Base-by-base conservation (phyloP, 2,329 filamentous ascomycete genomes). In the Ophiostoma sp. region DNA sequence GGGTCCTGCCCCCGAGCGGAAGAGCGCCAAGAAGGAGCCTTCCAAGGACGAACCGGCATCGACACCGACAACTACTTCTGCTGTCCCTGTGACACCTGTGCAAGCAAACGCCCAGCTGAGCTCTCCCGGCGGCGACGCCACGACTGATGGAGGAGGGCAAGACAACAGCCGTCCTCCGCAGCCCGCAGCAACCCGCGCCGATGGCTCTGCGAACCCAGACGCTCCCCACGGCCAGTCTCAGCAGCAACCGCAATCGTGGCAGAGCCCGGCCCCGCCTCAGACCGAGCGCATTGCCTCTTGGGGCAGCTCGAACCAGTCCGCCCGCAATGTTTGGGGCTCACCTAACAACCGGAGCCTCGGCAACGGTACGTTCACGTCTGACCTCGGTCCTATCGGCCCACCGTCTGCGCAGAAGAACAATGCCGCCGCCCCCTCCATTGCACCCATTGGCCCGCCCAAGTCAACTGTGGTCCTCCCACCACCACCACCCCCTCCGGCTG, bases 331-430 rank as follows among this genome's bases (percentile, higher is more conserved):
- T 22, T 95, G 92, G 92, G 92, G 90, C 22, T 89, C 91, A 59
- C 91, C 90, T n/a, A 89, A 89, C 72, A 90, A 93, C 76, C 87
- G 90, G 71, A 90, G 89, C 12, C 89, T 95, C 25, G 92, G 92
- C 3, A 95, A 95, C 79, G 92, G 92, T 59, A 93, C 92, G 0
- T 95, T 95, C 78, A 89, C 88, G 73, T 85, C 88, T 15, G 88
- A 90, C 76, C 84, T 91, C 70, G 86, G 85, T 36, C 84, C 84
- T 6, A 85, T 85, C 64, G 83, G 79, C 0, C 83, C 83, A 1
- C 81, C 81, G 0, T 78, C 73, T 3, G 72, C 72, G 3, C 73
- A 73, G 70, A 78, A 78, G 69, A 68, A 48, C 42, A 48, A 9
- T 8, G 33, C 75, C 36, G 66, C 25, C 19, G 75, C 76, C 74